Evolutionary conservation across 148 eudicot species (phyloP), one percentile per base, ranked within the genome.

Genomic region (Rhododendron henanense): DNA sequence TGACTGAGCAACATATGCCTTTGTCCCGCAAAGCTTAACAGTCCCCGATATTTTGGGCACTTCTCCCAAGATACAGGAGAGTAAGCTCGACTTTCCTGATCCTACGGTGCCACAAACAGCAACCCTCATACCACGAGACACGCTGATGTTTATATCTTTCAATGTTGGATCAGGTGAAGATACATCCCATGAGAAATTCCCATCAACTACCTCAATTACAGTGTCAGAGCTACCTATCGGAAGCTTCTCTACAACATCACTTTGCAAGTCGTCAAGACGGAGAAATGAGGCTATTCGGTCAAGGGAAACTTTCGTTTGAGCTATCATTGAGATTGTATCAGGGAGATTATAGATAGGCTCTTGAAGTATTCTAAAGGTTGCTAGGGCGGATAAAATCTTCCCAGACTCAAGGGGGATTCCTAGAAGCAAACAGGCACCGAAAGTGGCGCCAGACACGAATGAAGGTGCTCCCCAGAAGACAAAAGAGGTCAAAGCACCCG

Each of bases 101-200:
- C 94, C 94, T 76, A 91, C 93, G 7, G 91, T 84, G n/a, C 95
- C 95, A 81, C 95, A 93, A 61, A 93, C 81, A 73, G 95, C 95
- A 50, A 93, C 94, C 87, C 87, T 93, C 92, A 90, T 89, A 28
- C 95, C 95, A 47, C 84, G 90, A 55, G 71, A 51, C 65, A 90
- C 88, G 47, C 63, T 89, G 57, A 93, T 53, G 48, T 90, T 89
- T 53, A 93, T 89, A 73, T 91, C 90, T 86, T 85, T 88, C 87
- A 91, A 81, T 65, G 91, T 87, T 11, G 92, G 89, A 77, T 55
- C 85, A n/a, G 88, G n/a, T 23, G 86, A 85, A 79, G 87, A 84
- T 39, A 59, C 41, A 79, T 92, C 94, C 94, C 92, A 92, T 5
- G 86, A 74, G 61, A 91, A 92, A 78, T 85, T 92, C 74, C 93